These are phyloP conservation scores for Flaveria linearis DNA, from an alignment of 129 eudicot species.

Conservation along the genomic window DNA sequence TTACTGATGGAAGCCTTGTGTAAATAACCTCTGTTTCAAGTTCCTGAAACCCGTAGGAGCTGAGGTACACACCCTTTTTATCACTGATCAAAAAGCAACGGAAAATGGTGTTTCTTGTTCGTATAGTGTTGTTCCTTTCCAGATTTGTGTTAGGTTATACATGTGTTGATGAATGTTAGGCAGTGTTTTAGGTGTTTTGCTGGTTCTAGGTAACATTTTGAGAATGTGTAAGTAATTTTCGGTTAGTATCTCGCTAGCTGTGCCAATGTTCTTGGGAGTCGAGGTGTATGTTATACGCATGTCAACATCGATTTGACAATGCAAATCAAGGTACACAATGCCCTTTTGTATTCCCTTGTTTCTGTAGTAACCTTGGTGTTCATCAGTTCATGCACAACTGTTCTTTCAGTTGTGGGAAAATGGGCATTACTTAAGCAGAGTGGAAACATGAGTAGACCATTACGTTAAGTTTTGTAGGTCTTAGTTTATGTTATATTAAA, in stretches of 20 bases:
- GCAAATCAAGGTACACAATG: conserved; percentile 15
- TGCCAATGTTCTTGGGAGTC: conserved; percentile 5
- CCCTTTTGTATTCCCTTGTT: not conserved
- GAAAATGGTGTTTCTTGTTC: conserved; percentile 21
- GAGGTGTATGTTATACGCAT: conserved; percentile 22
- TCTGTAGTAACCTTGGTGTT: not conserved
- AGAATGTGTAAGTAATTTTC: conserved; percentile 22
- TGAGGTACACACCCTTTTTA: not conserved
- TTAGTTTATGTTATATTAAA: no score
- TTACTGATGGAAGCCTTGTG: conserved; percentile 43
- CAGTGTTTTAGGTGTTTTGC: conserved; percentile 15
- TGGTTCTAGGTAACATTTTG: conserved; percentile 26
- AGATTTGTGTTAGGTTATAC: conserved; percentile 40
- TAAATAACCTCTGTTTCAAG: conserved; percentile 42
- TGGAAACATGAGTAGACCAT: no score
- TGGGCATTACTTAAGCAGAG: no score
- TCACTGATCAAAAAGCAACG: conserved; percentile 5
- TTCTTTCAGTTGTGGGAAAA: no score
- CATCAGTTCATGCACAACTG: no score
- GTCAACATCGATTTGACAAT: conserved; percentile 39
- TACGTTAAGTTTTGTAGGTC: no score
- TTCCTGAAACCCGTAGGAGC: not conserved
- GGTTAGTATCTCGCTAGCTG: conserved; percentile 40
- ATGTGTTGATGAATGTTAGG: conserved; percentile 27
- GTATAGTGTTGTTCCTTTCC: conserved; percentile 20